A percentile compares a stretch with the other conserved stretches of the same genome.
These are phyloP conservation scores for Fusarium coicis DNA, from an alignment of 2,329 filamentous ascomycete genomes.

Conservation along the genomic window DNA sequence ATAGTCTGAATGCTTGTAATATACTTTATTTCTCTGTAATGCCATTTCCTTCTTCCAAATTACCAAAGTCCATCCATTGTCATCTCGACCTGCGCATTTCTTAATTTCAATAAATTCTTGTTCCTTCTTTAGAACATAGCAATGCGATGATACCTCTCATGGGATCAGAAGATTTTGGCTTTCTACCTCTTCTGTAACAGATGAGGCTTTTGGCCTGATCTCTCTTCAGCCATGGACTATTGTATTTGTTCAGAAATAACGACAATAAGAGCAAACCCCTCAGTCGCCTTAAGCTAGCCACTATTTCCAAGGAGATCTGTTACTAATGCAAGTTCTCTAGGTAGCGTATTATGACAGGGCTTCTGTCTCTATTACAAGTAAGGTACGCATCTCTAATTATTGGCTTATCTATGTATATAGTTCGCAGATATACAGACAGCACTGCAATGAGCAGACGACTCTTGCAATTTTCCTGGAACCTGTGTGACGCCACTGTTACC, in stretches of 20 bases:
- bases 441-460: neutral
- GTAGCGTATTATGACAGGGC: neutral
- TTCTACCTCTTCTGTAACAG: neutral
- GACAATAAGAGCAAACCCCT: neutral
- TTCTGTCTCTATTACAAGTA: neutral
- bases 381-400: neutral
- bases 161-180: neutral
- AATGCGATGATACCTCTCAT: neutral
- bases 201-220: neutral
- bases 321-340: neutral
- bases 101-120: neutral
- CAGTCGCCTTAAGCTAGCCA: neutral
- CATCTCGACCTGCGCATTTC: neutral
- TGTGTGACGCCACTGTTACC: neutral
- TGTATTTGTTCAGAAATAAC: neutral
- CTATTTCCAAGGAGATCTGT: neutral
- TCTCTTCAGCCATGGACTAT: neutral
- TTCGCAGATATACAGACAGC: neutral
- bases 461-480: neutral
- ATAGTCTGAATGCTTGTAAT: neutral
- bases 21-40: neutral
- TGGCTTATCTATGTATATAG: neutral
- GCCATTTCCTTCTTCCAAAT: neutral
- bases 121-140: neutral
- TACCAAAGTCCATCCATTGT: neutral